Evolutionary conservation across 345 rosid genomes (phyloP), one percentile per base, ranked within the genome.

Genomic region (Euphorbia lathyris): DNA sequence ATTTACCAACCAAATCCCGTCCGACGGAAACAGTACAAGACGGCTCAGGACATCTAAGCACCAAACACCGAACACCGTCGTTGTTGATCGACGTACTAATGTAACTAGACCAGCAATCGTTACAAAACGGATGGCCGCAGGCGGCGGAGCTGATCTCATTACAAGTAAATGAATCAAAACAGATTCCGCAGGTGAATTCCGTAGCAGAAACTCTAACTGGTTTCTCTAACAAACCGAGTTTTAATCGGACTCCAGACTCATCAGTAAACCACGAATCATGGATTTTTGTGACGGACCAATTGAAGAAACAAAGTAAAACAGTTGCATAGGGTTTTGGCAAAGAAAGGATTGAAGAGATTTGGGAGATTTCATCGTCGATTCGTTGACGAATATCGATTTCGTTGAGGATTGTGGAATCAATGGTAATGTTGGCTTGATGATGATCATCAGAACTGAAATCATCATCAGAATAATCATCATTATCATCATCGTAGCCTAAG

Each of bases 51-150:
- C 85, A 82, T 60, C 70, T 73, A 10, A 82, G 59, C 29, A 50
- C 32, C 65, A 82, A 58, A 67, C 85, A 73, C 9, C 73, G 69
- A 45, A 69, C 45, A 17, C 85, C 85, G 22, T 82, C 82, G 22
- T 45, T 59, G 9, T 60, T 62, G 22, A 82, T 73, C 8, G 71
- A 47, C 0, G 66, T 69, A 38, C 42, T 70, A 14, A 82, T 67
- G n/a, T 82, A 82, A 9, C 32, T 16, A 14, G 57, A 47, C 85
- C 85, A 82, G 13, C 85, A 82, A 29, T 26, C 63, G 1, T 10
- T 20, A 20, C 82, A 82, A 58, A 52, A 82, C 29, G 52, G 69
- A 47, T 82, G 85, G 8, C 85, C 85, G 67, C 85, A 82, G 5
- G 22, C 10, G 9, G 78, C 75, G 13, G 76, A 70, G 13, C 9